These are phyloP conservation scores for Eugenia klotzschiana DNA, from an alignment of 441 rosid genomes.

Conservation along the genomic window DNA sequence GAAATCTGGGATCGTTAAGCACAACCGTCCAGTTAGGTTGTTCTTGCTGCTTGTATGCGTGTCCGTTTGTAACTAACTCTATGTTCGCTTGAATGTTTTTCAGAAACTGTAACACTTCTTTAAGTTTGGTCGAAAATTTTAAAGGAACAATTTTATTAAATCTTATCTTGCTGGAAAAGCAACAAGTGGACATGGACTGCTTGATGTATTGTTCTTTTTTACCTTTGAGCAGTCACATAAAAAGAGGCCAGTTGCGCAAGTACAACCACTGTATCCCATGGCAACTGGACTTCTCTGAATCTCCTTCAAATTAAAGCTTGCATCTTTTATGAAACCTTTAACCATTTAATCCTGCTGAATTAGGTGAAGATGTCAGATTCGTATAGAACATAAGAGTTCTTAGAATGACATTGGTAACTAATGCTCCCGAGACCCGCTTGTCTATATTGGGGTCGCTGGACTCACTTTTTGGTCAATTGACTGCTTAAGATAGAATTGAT, in stretches of 20 bases:
- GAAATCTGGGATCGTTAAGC: slow-evolving; percentile 74
- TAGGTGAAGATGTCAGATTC: not conserved
- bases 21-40: slow-evolving; percentile 72
- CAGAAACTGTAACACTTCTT: not conserved
- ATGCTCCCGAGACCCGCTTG: not conserved
- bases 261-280: not conserved
- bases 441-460: not conserved
- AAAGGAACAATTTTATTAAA: not conserved
- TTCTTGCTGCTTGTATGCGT: slow-evolving; percentile 6
- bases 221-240: not conserved
- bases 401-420: not conserved
- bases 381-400: not conserved
- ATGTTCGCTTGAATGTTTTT: not conserved
- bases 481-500: not conserved
- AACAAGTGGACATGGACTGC: not conserved
- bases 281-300: not conserved
- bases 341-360: not conserved
- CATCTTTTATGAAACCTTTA: not conserved
- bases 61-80: not conserved
- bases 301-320: not conserved
- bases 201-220: not conserved
- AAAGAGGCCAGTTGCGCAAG: not conserved
- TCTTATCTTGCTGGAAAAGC: not conserved
- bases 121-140: not conserved
- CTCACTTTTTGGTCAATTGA: not conserved